Base-by-base conservation (phyloP, 306 rosid species). In the Prunus davidiana region DNA sequence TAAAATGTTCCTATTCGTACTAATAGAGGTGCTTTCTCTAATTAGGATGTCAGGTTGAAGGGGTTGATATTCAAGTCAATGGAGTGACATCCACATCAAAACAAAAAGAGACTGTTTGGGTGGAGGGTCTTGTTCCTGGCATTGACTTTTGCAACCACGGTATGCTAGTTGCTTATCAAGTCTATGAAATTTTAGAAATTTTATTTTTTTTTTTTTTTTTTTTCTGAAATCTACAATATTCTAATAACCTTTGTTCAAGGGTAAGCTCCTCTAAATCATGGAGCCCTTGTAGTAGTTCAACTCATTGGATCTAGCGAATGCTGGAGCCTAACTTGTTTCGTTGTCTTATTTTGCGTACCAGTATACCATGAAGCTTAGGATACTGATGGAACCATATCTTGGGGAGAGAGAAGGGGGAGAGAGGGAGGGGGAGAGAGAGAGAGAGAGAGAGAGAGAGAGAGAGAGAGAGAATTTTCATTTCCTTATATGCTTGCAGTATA, bases 121-220 rank as follows among this genome's bases (percentile, higher is more conserved):
- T 92, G 76, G 97, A 95, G 88, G 99, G 99, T 83, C 97, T 92
- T 89, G 96, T 92, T 71, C 99, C 99, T 54, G 99, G 92, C 70
- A 86, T 95, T 83, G 99, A 95, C 86, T 92, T 95, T 79, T 90
- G 99, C 82, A 95, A 92, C 87, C 99, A 95, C 72, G 97, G 99
- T 95, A 87, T 75, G 73, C 46, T 67, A 72, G 75, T 75, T 38
- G 68, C 25, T 73, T 60, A 64, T 80, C 64, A 60, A 22, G 34
- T 9, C 9, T 38, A 8, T 24, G n/a, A 38, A 47, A 12, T 67
- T 25, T 22, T 20, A n/a, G 70, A 65, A 38, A 9, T 25, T 46
- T 12, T 46, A 12, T 0, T 24, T 1, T 24, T 0, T 24, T 24
- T 24, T 47, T 12, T 47, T 20, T 18, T 20, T 18, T 6, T 45